Evolutionary conservation across 345 rosid genomes (phyloP), one percentile per base, ranked within the genome.

Genomic region (Arabidopsis arenosa): DNA sequence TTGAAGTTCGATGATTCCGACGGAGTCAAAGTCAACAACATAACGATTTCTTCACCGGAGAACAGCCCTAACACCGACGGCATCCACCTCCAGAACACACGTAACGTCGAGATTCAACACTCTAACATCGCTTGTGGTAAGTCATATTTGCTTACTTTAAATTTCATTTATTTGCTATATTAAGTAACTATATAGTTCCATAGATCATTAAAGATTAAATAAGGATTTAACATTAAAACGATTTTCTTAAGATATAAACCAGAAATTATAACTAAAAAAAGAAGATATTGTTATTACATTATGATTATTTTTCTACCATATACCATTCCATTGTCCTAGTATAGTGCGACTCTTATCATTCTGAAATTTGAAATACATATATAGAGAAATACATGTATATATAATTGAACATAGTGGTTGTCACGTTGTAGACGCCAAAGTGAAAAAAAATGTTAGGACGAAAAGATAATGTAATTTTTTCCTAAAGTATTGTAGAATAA

Each of bases 1-100:
- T 83, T 93, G 18, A 93, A 93, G 80, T 91, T 93, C 51, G 96
- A 93, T 83, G 84, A 68, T 67, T 91, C 93, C 9, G 70, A 73
- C 2, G 90, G 93, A 8, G 81, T 93, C 59, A 75, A 66, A 55
- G 81, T 93, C 44, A 55, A 85, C 44, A 91, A 93, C 68, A 69
- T 93, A 7, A 82, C 92, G 5, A 88, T 93, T 28, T 82, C 81
- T 65, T 88, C 98, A 1, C 98, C 97, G 4, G 85, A 70, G 58
- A 76, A 74, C 21, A 91, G 96, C 74, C 93, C 96, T 39, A 89
- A 93, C 67, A 91, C 98, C 13, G 98, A 91, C 48, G 98, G 96
- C 2, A 93, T 93, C 75, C 98, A 91, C 83, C 87, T 91, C 26
- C 98, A 91, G 61, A 89, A 88, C 80, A 85, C 97, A 39, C 80